These are phyloP conservation scores for Aspergillus wentii DNA, from an alignment of 495 filamentous ascomycete genomes.

Conservation along the genomic window DNA sequence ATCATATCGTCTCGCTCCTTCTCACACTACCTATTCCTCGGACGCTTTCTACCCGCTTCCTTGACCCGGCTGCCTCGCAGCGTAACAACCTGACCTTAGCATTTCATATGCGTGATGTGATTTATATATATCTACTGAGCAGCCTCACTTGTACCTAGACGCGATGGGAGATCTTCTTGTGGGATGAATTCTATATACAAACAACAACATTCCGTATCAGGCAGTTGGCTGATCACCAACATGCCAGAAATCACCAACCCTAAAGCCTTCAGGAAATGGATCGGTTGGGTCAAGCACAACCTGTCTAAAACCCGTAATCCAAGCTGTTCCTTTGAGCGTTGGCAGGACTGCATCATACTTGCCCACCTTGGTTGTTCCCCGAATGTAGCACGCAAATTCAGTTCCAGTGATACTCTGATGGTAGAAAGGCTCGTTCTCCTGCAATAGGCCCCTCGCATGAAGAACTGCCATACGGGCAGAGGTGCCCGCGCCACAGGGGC, in stretches of 20 bases:
- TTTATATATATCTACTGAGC: no score
- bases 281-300: constrained; percentile 16
- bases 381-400: constrained; percentile 16
- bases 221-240: no score
- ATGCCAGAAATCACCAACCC: constrained; percentile 23
- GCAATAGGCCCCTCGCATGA: constrained; percentile 14
- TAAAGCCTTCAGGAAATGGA: constrained; percentile 19
- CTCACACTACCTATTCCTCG: no score
- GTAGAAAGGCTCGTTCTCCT: constrained; percentile 9
- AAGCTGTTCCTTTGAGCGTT: constrained; percentile 23
- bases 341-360: constrained; percentile 14
- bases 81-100: no score
- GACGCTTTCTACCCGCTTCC: no score
- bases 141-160: no score
- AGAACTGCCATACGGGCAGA: constrained; percentile 18
- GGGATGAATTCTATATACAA: no score
- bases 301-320: constrained; percentile 17
- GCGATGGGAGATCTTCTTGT: no score
- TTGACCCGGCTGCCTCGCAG: no score
- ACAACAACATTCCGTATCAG: no score
- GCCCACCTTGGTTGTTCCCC: constrained; percentile 9
- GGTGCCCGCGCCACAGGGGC: constrained; percentile 20
- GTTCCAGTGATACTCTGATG: constrained; percentile 21
- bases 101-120: no score
- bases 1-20: no score